Conservation (phyloP, 306 rosid genomes). For the Prunus kanzakura region DNA sequence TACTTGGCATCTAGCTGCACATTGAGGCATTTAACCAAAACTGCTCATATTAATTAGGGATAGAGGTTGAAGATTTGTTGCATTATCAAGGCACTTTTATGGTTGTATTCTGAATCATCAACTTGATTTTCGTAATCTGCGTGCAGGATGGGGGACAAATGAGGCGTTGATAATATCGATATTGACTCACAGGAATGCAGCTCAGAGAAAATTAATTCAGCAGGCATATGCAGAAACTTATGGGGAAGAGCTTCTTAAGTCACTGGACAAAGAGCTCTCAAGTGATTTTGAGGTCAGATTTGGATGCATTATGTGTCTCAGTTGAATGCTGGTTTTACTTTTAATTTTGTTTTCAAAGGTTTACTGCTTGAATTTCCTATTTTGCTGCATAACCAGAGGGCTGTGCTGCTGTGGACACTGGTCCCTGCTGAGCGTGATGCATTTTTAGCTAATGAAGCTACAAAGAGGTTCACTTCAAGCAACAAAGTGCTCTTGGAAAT, state of each 20-base stretch:
- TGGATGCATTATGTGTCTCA: neutral
- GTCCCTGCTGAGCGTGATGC: constrained; percentile 61
- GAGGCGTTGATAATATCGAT: constrained; percentile 51
- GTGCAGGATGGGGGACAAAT: constrained; percentile 67
- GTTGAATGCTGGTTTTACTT: neutral
- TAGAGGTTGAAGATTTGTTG: neutral
- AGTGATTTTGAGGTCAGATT: constrained; percentile 56
- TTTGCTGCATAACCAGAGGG: constrained; percentile 26
- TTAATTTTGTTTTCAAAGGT: too few species aligned
- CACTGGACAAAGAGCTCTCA: constrained; percentile 52
- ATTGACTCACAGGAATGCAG: constrained; percentile 53
- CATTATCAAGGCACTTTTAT: too few species aligned
- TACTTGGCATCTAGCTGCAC: too few species aligned
- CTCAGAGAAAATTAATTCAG: constrained; percentile 43
- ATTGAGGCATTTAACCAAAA: too few species aligned
- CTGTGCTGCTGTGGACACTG: constrained; percentile 49
- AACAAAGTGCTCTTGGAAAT: constrained; percentile 46
- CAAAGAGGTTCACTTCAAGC: constrained; percentile 42
- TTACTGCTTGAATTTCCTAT: constrained; percentile 4
- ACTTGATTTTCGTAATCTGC: neutral
- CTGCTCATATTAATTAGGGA: too few species aligned
- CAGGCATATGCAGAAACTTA: constrained; percentile 31
- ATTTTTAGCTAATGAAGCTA: constrained; percentile 43
- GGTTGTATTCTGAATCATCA: neutral
- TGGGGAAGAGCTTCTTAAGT: constrained; percentile 52